Percentiles rank a stretch among this genome's conserved stretches.
Evolutionary conservation across 2,329 filamentous ascomycete genomes (phyloP).

Genomic region (Parasarocladium wereldwijsianum): DNA sequence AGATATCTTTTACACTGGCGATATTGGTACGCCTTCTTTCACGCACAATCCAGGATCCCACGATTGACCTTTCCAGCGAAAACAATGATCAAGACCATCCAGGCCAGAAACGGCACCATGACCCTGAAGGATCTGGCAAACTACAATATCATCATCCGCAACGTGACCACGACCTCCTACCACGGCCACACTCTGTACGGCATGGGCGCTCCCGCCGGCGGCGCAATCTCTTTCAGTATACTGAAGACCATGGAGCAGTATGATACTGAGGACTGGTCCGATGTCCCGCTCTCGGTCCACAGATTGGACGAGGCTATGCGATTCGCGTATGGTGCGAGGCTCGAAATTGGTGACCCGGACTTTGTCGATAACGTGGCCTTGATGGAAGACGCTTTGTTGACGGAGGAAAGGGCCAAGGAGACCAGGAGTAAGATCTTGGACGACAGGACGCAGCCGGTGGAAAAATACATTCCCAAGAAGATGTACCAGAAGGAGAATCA

Average conservation of each 20-base stretch:
- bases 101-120: conserved; percentile 66
- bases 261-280: conserved; percentile 32
- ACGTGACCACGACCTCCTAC: conserved; percentile 50
- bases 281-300: conserved; percentile 59
- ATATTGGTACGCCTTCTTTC: conserved; percentile 31
- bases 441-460: conserved; percentile 52
- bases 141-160: conserved; percentile 54
- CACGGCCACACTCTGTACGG: conserved; percentile 56
- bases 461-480: conserved; percentile 56
- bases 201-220: conserved; percentile 63
- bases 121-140: conserved; percentile 60
- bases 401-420: conserved; percentile 37
- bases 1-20: conserved; percentile 59
- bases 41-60: not conserved
- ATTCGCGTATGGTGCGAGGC: conserved; percentile 71
- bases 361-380: conserved; percentile 49
- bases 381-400: conserved; percentile 59
- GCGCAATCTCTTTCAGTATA: conserved; percentile 57
- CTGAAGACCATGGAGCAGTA: conserved; percentile 79
- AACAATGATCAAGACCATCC: conserved; percentile 55
- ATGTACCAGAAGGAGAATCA: conserved; percentile 55
- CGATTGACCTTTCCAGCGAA: conserved; percentile 33
- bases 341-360: conserved; percentile 68
- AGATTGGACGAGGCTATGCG: conserved; percentile 77
- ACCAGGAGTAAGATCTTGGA: conserved; percentile 60